Evolutionary conservation across 1,284 basidiomycete genomes (phyloP), one percentile per base, ranked within the genome.

Genomic region (Athelia psychrophila): DNA sequence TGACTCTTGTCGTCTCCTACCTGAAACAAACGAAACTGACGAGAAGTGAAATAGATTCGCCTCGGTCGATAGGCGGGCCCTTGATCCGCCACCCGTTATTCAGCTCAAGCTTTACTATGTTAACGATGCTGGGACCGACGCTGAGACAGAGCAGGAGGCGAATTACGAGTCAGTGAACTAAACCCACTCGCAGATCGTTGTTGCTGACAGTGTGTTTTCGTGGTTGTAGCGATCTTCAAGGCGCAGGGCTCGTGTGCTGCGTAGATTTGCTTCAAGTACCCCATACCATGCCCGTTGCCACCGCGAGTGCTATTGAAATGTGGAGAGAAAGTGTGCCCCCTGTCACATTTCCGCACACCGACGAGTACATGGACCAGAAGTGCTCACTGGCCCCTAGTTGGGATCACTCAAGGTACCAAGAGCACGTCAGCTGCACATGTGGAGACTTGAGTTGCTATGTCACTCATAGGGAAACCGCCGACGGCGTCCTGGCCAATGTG

Each of bases 191-290:
- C n/a, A n/a, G n/a, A n/a, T n/a, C n/a, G n/a, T n/a, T n/a, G n/a
- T n/a, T n/a, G n/a, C n/a, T n/a, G n/a, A n/a, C n/a, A n/a, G n/a
- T n/a, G n/a, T n/a, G n/a, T n/a, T n/a, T n/a, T n/a, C n/a, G n/a
- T n/a, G n/a, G n/a, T n/a, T 30, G 27, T 13, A 30, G 27, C 27
- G 27, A 64, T 33, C 52, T 65, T 19, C 56, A 59, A 48, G 60
- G 58, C 3, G 60, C 68, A 45, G 69, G 68, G n/a, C 58, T 74
- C 12, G 57, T 75, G 5, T 75, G 73, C 52, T 71, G 73, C 27
- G 67, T 73, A 27, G 74, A 76, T 54, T 64, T 76, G 23, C 73
- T 74, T 44, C 64, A 66, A 3, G 64, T 13, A 6, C 27, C 27
- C 13, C 6, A 6, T 13, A 13, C 13, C 27, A 30, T n/a, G n/a